Conservation (phyloP, 2,329 filamentous ascomycete species). For the Sporothrix variecibatus region DNA sequence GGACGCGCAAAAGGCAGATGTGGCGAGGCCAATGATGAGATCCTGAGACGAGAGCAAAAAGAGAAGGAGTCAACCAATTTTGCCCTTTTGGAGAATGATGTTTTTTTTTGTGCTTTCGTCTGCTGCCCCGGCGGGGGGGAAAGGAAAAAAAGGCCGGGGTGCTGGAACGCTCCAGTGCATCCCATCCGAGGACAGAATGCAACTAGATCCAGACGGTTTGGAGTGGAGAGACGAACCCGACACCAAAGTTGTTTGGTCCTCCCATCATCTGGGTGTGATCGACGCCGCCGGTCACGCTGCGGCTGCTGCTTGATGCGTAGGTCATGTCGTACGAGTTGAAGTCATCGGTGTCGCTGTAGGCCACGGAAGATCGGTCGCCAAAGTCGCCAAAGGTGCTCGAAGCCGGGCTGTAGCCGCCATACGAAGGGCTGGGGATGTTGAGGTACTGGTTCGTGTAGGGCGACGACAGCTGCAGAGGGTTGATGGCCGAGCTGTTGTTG, state of each 20-base stretch:
- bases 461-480: slow-evolving; percentile 58
- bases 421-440: slow-evolving; percentile 63
- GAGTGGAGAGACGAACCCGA: slow-evolving; percentile 65
- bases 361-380: slow-evolving; percentile 49
- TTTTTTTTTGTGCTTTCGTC: slow-evolving; percentile 15
- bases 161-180: slow-evolving; percentile 34
- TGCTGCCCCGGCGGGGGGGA: not conserved
- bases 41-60: slow-evolving; percentile 45
- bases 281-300: slow-evolving; percentile 34
- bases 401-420: slow-evolving; percentile 62
- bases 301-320: slow-evolving; percentile 40
- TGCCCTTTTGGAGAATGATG: slow-evolving; percentile 35
- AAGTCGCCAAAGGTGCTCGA: slow-evolving; percentile 57
- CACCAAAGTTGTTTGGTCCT: slow-evolving; percentile 51
- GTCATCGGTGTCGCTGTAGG: slow-evolving; percentile 65
- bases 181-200: slow-evolving; percentile 5
- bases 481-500: slow-evolving; percentile 50
- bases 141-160: slow-evolving; percentile 6
- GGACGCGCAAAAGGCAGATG: slow-evolving; percentile 22
- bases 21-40: slow-evolving; percentile 26
- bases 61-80: slow-evolving; percentile 39
- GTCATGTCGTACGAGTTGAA: slow-evolving; percentile 53
- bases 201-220: slow-evolving; percentile 62
- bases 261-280: slow-evolving; percentile 48
- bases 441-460: slow-evolving; percentile 61